A percentile compares a stretch with the other conserved stretches of the same genome.
These are phyloP conservation scores for Craterostigma plantagineum DNA, from an alignment of 257 asterid species.

Conservation along the genomic window DNA sequence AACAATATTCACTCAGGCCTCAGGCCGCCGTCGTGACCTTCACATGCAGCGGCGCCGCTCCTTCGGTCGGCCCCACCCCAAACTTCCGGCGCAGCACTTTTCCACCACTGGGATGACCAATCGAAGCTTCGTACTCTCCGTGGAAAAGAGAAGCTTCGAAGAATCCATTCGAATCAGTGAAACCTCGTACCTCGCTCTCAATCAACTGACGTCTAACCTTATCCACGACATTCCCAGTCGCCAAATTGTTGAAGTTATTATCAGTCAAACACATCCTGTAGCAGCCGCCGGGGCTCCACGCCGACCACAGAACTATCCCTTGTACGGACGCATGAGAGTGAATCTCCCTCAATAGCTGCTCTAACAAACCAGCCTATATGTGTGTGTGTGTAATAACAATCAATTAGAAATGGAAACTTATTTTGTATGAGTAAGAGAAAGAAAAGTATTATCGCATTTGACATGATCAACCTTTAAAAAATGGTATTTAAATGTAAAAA, in stretches of 20 bases:
- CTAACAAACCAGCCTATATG: constrained; percentile 24
- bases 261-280: constrained; percentile 50
- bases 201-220: not conserved
- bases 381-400: too few relatives aligned
- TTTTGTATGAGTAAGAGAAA: too few relatives aligned
- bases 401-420: too few relatives aligned
- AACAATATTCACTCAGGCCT: too few relatives aligned
- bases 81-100: too few relatives aligned
- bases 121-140: not conserved
- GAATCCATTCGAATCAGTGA: not conserved
- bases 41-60: too few relatives aligned
- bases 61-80: too few relatives aligned
- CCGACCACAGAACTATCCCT: constrained; percentile 37
- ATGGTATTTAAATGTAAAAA: too few relatives aligned
- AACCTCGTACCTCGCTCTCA: not conserved
- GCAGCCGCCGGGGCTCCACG: constrained; percentile 37
- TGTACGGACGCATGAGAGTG: constrained; percentile 17
- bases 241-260: constrained; percentile 27
- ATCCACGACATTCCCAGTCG: constrained; percentile 42
- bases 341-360: constrained; percentile 29
- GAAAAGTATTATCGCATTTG: too few relatives aligned
- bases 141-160: not conserved
- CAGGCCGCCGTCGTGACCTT: too few relatives aligned
- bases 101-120: not conserved
- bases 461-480: too few relatives aligned